phyloP scores from a whole-genome alignment of 331 rosid species.

The Saraca asoca region DNA sequence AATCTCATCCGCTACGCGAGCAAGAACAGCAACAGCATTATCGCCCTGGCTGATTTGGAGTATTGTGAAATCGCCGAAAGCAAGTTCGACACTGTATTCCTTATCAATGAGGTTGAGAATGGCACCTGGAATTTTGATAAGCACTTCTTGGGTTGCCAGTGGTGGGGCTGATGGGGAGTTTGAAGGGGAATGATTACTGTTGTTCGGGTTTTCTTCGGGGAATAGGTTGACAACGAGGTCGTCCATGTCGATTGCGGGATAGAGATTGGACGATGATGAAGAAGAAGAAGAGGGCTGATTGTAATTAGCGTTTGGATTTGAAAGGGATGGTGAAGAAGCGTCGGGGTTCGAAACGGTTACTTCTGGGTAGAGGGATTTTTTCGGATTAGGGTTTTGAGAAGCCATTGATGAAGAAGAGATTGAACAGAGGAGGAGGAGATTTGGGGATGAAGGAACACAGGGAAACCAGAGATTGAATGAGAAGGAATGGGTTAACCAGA shows the following conservation, averaged over 20 bases:
- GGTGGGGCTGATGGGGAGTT: background rate
- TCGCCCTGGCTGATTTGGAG: conserved; percentile 60
- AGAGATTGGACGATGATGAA: conserved; percentile 52
- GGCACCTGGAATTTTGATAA: conserved; percentile 73
- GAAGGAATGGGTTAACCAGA: background rate
- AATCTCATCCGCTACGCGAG: conserved; percentile 63
- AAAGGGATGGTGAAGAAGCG: conserved; percentile 12
- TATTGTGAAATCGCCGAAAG: conserved; percentile 68
- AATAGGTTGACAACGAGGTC: conserved; percentile 63
- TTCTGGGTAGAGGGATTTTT: conserved; percentile 57
- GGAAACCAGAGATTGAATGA: background rate
- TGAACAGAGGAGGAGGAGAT: background rate
- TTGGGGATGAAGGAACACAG: background rate
- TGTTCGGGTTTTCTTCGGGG: conserved; percentile 31
- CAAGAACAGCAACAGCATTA: conserved; percentile 57
- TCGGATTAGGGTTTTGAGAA: conserved; percentile 39
- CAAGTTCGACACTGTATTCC: conserved; percentile 81
- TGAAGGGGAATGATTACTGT: conserved; percentile 1
- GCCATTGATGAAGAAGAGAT: conserved; percentile 44
- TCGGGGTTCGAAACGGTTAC: conserved; percentile 54
- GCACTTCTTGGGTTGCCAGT: conserved; percentile 49
- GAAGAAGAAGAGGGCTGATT: conserved; percentile 1
- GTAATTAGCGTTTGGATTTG: conserved; percentile 24
- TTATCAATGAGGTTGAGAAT: conserved; percentile 75
- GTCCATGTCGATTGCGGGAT: conserved; percentile 65